Conservation (phyloP, 192 early-diverging fungal genomes). For the Cladochytrium replicatum region DNA sequence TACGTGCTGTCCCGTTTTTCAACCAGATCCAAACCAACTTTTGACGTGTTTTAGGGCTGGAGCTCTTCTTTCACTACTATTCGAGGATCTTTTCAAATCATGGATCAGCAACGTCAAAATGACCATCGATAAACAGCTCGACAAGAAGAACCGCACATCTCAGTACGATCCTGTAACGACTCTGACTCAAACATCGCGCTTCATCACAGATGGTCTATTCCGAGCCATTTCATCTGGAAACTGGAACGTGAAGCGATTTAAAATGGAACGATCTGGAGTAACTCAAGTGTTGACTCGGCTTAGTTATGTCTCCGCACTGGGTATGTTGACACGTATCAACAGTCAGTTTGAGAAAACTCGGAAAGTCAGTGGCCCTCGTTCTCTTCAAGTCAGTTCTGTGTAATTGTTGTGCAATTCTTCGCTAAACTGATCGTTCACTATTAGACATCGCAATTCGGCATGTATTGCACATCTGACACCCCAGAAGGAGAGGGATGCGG, state of each 20-base stretch:
- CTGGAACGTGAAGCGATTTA: conserved; percentile 98
- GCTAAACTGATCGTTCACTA: conserved; percentile 3
- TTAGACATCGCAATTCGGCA: conserved; percentile 90
- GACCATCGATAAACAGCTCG: conserved; percentile 82
- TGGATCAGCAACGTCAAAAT: conserved; percentile 82
- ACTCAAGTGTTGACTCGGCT: conserved; percentile 91
- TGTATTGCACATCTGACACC: conserved; percentile 93
- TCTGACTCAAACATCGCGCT: conserved; percentile 37
- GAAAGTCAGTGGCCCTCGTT: conserved; percentile 94
- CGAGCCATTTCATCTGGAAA: conserved; percentile 94
- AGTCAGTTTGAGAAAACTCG: conserved; percentile 98
- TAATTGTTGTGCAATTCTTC: conserved; percentile 1
- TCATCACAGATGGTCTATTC: conserved; percentile 87
- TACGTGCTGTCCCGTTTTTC: conserved; percentile 28
- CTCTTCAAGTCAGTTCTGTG: conserved; percentile 63
- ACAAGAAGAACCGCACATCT: conserved; percentile 74
- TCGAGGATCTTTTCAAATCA: conserved; percentile 96
- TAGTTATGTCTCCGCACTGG: conserved; percentile 87
- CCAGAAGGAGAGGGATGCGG: conserved; percentile 98
- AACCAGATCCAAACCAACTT: not conserved
- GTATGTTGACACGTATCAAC: conserved; percentile 95
- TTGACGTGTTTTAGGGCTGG: conserved; percentile 58
- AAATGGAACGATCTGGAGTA: conserved; percentile 96
- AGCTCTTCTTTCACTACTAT: conserved; percentile 82
- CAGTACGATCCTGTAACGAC: conserved; percentile 68